These are phyloP conservation scores for Rehmannia glutinosa DNA, from an alignment of 257 asterid genomes.

Conservation along the genomic window DNA sequence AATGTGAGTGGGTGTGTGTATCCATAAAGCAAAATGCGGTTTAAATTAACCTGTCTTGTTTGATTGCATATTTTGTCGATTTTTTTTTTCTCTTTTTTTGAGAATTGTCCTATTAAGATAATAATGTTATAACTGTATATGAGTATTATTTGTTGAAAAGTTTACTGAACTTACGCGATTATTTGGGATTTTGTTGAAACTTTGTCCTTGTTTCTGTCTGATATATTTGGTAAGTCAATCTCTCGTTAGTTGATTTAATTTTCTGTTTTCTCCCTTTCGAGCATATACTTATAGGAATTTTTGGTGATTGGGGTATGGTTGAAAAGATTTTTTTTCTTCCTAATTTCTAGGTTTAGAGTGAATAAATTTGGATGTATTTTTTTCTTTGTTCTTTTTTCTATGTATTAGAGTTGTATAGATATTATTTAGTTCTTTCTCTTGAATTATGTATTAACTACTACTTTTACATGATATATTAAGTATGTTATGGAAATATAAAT, in stretches of 20 bases:
- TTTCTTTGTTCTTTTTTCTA: not conserved
- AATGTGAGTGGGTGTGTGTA: not conserved
- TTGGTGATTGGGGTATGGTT: not conserved
- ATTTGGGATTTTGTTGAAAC: not conserved
- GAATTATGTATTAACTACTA: not conserved
- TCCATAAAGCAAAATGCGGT: not conserved
- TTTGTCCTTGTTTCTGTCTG: too few relatives aligned
- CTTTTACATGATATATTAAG: not conserved
- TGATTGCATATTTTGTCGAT: constrained; percentile 8
- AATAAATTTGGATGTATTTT: not conserved
- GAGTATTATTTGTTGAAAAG: not conserved
- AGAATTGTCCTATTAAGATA: constrained; percentile 6
- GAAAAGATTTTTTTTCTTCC: not conserved
- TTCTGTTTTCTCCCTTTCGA: not conserved
- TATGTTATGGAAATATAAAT: not conserved
- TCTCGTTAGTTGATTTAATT: not conserved
- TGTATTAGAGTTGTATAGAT: not conserved
- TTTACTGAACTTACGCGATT: not conserved
- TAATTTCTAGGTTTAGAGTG: not conserved
- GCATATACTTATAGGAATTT: not conserved
- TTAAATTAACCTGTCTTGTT: not conserved
- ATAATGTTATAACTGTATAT: not conserved
- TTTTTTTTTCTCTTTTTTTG: too few relatives aligned
- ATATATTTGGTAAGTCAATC: not conserved
- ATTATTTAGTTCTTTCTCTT: not conserved